Percentiles rank a stretch among this genome's conserved stretches.
Evolutionary conservation across 129 eudicot genomes (phyloP).

Genomic region (Flaveria sonorensis): DNA sequence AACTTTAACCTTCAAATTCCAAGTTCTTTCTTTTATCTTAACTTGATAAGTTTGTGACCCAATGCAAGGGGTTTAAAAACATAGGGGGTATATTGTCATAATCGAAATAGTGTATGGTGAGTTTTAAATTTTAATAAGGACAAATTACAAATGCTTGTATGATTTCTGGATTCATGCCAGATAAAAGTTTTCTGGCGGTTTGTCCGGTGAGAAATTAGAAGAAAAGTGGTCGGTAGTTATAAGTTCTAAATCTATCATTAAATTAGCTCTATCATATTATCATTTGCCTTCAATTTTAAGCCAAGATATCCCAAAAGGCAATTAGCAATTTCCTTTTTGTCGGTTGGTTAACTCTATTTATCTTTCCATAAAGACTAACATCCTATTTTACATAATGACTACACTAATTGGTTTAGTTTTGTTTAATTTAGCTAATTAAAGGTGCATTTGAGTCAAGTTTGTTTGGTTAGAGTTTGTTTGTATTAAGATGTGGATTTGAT

Average conservation of each 20-base stretch:
- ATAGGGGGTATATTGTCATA: too few relatives aligned
- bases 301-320: slow-evolving; percentile 27
- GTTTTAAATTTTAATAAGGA: not conserved
- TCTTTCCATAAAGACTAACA: slow-evolving; percentile 27
- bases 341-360: slow-evolving; percentile 33
- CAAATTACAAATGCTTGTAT: not conserved
- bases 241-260: slow-evolving; percentile 12
- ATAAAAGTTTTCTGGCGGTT: not conserved
- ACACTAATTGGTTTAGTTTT: not conserved
- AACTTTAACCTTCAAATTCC: not conserved
- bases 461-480: not conserved
- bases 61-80: not conserved
- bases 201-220: not conserved
- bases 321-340: not conserved
- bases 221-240: not conserved
- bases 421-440: not conserved
- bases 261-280: slow-evolving; percentile 16
- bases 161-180: not conserved
- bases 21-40: not conserved
- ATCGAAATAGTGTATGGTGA: not conserved
- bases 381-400: slow-evolving; percentile 16
- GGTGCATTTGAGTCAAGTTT: not conserved
- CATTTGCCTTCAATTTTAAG: slow-evolving; percentile 46
- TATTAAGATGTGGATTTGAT: not conserved
- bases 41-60: not conserved